Conservation (phyloP, 805 yeast species). For the Lachancea cidri region DNA sequence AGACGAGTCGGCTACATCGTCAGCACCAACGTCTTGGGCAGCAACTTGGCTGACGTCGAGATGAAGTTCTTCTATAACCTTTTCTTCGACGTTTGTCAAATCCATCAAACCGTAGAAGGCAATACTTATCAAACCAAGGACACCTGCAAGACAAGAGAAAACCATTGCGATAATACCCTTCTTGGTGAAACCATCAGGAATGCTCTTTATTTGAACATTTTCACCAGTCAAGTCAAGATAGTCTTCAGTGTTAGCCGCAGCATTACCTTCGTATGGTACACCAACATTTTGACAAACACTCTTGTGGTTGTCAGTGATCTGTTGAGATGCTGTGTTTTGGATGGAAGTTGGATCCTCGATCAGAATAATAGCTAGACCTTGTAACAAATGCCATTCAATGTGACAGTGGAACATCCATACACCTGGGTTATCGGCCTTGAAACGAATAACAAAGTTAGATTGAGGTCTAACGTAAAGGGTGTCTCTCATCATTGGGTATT, state of each 20-base stretch:
- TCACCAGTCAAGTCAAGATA: constrained; percentile 68
- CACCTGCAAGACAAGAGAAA: constrained; percentile 82
- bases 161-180: constrained; percentile 92
- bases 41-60: constrained; percentile 39
- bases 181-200: constrained; percentile 91
- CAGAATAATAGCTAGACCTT: constrained; percentile 79
- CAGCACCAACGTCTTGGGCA: constrained; percentile 24
- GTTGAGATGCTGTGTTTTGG: constrained; percentile 48
- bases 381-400: constrained; percentile 96
- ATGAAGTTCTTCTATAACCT: constrained; percentile 50
- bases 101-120: constrained; percentile 84
- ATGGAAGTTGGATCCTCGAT: constrained; percentile 79
- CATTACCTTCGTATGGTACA: constrained; percentile 65
- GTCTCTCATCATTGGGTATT: constrained; percentile 81
- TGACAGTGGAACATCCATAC: constrained; percentile 99
- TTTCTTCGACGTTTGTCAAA: constrained; percentile 59
- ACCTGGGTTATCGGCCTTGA: constrained; percentile 93
- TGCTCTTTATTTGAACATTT: constrained; percentile 55
- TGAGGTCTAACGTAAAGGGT: constrained; percentile 72
- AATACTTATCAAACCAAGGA: constrained; percentile 74
- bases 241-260: constrained; percentile 72
- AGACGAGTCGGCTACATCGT: constrained; percentile 2
- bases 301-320: constrained; percentile 55
- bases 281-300: constrained; percentile 55
- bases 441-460: constrained; percentile 80